Base-by-base conservation (phyloP, 257 asterid genomes). In the Verbena officinalis region DNA sequence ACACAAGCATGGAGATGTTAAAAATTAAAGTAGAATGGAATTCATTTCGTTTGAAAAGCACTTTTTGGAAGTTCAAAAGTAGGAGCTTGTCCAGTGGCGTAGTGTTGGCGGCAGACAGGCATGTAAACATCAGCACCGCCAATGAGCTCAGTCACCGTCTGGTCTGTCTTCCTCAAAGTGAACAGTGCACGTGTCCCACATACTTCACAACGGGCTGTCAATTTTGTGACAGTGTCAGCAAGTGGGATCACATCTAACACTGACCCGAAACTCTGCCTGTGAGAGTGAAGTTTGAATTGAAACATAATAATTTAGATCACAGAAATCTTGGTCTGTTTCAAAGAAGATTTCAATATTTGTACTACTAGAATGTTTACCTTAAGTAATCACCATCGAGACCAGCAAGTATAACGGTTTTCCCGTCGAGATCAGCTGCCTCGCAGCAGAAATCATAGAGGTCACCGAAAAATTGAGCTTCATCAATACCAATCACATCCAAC, bases 21-120 rank as follows among this genome's bases (percentile, higher is more conserved):
- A 36, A 4, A 36, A 7, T 36, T 5, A 36, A 36, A 36, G 40
- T 9, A 3, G 7, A 36, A 36, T 2, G 9, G 10, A 19, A 46
- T 8, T 50, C 60, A 48, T 33, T 52, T 43, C 20, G 63, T 13
- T 27, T 62, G 63, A 46, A 43, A 9, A 36, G 60, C 43, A 44
- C 15, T 67, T 64, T 67, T 63, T 46, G 55, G 61, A 50, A 55
- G 57, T 55, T 64, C 79, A 12, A 39, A 50, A 6, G 19, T 9
- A 44, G 55, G 67, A 19, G 33, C 64, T 39, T 73, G 81, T 24
- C 73, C 78, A 6, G 54, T 76, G 20, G 64, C 75, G 45, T 83
- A 91, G 70, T 88, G 98, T 48, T 71, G 84, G 33, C 96, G 90
- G 13, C 98, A 91, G 50, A 91, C 98, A 0, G 98, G 98, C 95